phyloP scores from a whole-genome alignment of 176 grass and related monocot species.

The Oryza rufipogon region DNA sequence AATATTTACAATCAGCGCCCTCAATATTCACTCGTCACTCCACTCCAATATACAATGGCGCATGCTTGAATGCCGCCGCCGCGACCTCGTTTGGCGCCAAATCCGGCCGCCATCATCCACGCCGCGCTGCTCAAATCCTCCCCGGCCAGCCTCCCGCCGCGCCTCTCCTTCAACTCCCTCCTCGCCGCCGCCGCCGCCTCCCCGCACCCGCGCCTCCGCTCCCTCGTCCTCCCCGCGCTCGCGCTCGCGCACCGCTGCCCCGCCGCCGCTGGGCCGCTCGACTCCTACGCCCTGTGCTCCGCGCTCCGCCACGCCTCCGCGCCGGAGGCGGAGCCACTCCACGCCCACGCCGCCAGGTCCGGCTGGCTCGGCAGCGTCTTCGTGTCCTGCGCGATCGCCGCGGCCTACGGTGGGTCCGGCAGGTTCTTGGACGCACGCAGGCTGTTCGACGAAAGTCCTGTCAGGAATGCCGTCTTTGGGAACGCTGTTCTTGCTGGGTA shows the following conservation, averaged over 20 bases:
- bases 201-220: conserved; percentile 38
- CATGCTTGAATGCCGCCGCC: conserved; percentile 18
- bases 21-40: too few species aligned
- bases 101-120: conserved; percentile 56
- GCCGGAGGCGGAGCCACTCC: conserved; percentile 25
- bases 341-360: conserved; percentile 44
- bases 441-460: conserved; percentile 63
- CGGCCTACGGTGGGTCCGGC: conserved; percentile 46
- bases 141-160: conserved; percentile 32
- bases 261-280: conserved; percentile 34
- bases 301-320: conserved; percentile 38
- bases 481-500: conserved; percentile 59
- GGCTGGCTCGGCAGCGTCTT: conserved; percentile 66
- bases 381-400: conserved; percentile 61
- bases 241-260: conserved; percentile 45
- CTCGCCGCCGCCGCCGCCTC: conserved; percentile 50
- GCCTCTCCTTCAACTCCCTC: conserved; percentile 49
- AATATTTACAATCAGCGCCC: too few species aligned
- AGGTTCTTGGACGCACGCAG: conserved; percentile 39
- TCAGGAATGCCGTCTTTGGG: conserved; percentile 56
- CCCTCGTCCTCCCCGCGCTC: conserved; percentile 45
- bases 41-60: too few species aligned
- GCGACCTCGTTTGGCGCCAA: conserved; percentile 6
- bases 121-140: conserved; percentile 43
- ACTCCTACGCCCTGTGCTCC: conserved; percentile 71